phyloP scores from a whole-genome alignment of 2,329 filamentous ascomycete genomes.

The Botryotinia convoluta region DNA sequence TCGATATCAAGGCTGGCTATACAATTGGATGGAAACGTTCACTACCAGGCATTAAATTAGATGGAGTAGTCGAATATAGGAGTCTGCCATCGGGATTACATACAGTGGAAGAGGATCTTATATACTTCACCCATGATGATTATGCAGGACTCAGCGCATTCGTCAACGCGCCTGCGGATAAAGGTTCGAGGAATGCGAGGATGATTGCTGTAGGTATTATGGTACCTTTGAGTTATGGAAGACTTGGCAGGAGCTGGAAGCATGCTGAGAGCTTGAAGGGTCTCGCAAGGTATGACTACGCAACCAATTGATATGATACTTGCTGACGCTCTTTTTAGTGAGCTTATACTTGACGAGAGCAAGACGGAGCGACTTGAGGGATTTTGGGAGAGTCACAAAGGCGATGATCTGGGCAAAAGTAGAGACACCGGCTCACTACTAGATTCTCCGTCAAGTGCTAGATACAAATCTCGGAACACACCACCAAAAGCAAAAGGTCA shows the following conservation, averaged over 20 bases:
- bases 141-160: constrained; percentile 92
- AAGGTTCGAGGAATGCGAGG: constrained; percentile 78
- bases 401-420: constrained; percentile 32
- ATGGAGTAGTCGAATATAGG: constrained; percentile 93
- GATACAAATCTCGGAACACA: constrained; percentile 42
- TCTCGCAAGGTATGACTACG: constrained; percentile 61
- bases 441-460: constrained; percentile 43
- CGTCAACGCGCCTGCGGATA: constrained; percentile 75
- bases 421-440: constrained; percentile 34
- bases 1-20: constrained; percentile 89
- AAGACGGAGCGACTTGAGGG: constrained; percentile 65
- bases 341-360: constrained; percentile 62
- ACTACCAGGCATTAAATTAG: constrained; percentile 66
- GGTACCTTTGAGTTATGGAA: constrained; percentile 80
- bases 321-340: constrained; percentile 42
- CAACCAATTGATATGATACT: neutral
- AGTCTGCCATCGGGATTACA: constrained; percentile 91
- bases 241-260: constrained; percentile 84
- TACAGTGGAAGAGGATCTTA: constrained; percentile 81
- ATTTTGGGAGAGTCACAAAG: constrained; percentile 71
- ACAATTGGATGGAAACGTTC: constrained; percentile 87
- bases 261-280: constrained; percentile 75
- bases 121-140: constrained; percentile 86
- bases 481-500: constrained; percentile 44
- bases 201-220: constrained; percentile 91